A percentile compares a stretch with the other conserved stretches of the same genome.
Evolutionary conservation across 441 rosid species (phyloP).

Genomic region (Mallotus japonicus): DNA sequence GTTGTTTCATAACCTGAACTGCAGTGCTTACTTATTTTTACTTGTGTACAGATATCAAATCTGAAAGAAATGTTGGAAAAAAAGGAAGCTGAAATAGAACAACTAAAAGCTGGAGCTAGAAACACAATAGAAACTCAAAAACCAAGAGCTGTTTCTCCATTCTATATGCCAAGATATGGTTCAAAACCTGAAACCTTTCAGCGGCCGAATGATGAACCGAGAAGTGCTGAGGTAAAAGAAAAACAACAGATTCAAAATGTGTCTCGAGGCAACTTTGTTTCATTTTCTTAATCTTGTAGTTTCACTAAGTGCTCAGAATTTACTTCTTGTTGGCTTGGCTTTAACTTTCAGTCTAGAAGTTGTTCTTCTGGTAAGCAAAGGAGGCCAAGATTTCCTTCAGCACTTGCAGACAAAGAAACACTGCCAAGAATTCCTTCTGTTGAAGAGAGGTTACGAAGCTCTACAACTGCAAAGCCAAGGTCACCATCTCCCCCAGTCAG

Average conservation of each 20-base stretch:
- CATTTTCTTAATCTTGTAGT: not conserved
- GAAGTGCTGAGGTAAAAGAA: constrained; percentile 54
- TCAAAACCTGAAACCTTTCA: constrained; percentile 55
- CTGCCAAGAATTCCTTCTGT: constrained; percentile 42
- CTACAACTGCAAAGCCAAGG: constrained; percentile 42
- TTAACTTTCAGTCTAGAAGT: constrained; percentile 68
- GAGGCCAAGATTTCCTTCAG: constrained; percentile 68
- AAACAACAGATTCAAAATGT: not conserved
- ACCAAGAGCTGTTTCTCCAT: constrained; percentile 87
- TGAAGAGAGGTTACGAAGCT: constrained; percentile 51
- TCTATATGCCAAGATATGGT: constrained; percentile 59
- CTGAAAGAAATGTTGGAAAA: constrained; percentile 70
- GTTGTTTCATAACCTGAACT: no score
- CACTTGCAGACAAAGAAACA: constrained; percentile 58
- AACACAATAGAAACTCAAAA: constrained; percentile 56
- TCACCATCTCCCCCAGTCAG: constrained; percentile 74
- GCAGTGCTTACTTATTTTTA: not conserved
- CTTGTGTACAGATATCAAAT: constrained; percentile 55
- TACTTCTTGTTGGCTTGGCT: constrained; percentile 2
- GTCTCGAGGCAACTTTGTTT: not conserved
- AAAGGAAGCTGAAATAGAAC: constrained; percentile 87
- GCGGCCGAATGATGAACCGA: constrained; percentile 46
- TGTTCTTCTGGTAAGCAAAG: constrained; percentile 86
- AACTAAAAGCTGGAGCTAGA: constrained; percentile 44
- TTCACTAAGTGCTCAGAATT: not conserved